phyloP scores from a whole-genome alignment of 2,329 filamentous ascomycete species.

The Ilyonectria robusta region DNA sequence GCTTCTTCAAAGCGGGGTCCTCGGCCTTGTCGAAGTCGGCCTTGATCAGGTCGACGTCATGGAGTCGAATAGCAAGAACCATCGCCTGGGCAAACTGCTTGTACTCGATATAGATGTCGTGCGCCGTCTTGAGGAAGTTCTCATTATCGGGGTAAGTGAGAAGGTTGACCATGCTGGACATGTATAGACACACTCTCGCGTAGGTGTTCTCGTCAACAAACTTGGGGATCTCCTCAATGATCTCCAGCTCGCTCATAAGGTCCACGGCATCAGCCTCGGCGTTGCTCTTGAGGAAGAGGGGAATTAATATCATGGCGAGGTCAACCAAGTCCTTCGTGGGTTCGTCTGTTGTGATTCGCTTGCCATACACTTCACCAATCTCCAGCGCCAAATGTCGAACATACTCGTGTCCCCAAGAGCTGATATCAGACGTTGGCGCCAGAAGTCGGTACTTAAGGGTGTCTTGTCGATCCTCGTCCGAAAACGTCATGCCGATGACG shows the following conservation, averaged over 20 bases:
- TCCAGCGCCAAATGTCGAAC: slow-evolving; percentile 95
- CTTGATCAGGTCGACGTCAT: slow-evolving; percentile 87
- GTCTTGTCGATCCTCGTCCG: slow-evolving; percentile 95
- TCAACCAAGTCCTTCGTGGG: slow-evolving; percentile 87
- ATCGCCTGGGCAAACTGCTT: slow-evolving; percentile 95
- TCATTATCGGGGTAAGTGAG: slow-evolving; percentile 98
- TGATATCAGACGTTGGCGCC: slow-evolving; percentile 91
- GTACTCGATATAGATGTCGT: slow-evolving; percentile 94
- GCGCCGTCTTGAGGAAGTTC: slow-evolving; percentile 91
- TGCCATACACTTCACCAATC: slow-evolving; percentile 94
- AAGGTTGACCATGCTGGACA: slow-evolving; percentile 98
- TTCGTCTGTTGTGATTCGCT: slow-evolving; percentile 88
- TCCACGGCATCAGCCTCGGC: slow-evolving; percentile 98
- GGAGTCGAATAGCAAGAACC: slow-evolving; percentile 92
- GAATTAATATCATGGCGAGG: slow-evolving; percentile 86
- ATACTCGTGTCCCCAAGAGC: slow-evolving; percentile 99
- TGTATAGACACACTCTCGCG: slow-evolving; percentile 93
- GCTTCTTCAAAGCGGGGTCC: slow-evolving; percentile 88
- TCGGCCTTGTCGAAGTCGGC: slow-evolving; percentile 84
- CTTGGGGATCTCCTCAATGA: slow-evolving; percentile 91
- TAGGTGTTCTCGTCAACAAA: slow-evolving; percentile 97
- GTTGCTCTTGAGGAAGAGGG: slow-evolving; percentile 96
- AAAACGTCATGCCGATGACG: slow-evolving; percentile 98
- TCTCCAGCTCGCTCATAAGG: slow-evolving; percentile 96
- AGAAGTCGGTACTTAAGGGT: slow-evolving; percentile 96